Evolutionary conservation across 108 stramenopile genomes (phyloP), one percentile per base, ranked within the genome.

Genomic region (Licmophora abbreviata): DNA sequence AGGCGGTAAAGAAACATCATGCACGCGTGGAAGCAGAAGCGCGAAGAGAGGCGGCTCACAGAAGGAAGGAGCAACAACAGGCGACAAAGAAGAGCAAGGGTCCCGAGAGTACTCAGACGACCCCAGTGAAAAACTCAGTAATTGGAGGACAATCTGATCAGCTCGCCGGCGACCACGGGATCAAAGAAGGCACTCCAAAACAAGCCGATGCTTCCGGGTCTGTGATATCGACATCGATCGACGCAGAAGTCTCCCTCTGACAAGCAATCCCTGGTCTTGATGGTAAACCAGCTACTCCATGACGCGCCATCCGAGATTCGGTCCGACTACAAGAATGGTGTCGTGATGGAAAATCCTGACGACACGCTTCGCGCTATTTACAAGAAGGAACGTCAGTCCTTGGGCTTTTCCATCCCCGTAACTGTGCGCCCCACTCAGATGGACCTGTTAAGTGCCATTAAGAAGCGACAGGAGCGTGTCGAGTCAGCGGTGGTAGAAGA

Each of bases 201-300:
- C 34, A 58, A 54, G 29, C 58, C 44, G 22, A 18, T 52, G n/a
- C n/a, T n/a, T n/a, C n/a, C n/a, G n/a, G n/a, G n/a, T n/a, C n/a
- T n/a, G n/a, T n/a, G n/a, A n/a, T n/a, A n/a, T n/a, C n/a, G n/a
- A n/a, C n/a, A n/a, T n/a, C n/a, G n/a, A 57, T 2, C 21, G 18
- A 9, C 56, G n/a, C 29, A 15, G 29, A 46, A 57, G 5, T 45
- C 46, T 18, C 27, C 34, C 15, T 22, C 51, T 17, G 45, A 58
- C 36, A 59, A 47, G 29, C 46, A 56, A 51, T 89, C 88, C 1
- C 56, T 84, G 21, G 73, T 89, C 18, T 54, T 77, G 14, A 68
- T 89, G 67, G 88, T 89, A 22, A 83, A 85, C 35, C 53, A 77
- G 38, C 80, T 89, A 81, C 58, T 85, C 20, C 68, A 81, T 29